Base-by-base conservation (phyloP, 2,329 filamentous ascomycete species). In the Sporothrix dimorphospora region DNA sequence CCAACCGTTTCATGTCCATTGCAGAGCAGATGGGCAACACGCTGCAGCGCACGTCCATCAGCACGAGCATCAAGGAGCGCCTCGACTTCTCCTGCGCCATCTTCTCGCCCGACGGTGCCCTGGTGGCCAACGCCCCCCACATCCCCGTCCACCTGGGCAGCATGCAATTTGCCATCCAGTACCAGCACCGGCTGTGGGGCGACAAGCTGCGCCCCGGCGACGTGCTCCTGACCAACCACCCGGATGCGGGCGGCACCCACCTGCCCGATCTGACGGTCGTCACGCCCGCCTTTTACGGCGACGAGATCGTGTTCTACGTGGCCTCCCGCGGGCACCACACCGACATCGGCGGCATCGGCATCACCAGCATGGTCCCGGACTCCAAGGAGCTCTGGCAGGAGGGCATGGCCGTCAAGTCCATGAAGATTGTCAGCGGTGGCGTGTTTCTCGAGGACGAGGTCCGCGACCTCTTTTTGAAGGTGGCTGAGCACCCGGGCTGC, bases 211-310 rank as follows among this genome's bases (percentile, higher is more conserved):
- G 92, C 77, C 90, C 87, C 72, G 93, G 93, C 30, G 93, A 96
- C 78, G 93, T 95, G 0, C 87, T 96, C 45, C 91, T 95, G 4
- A 92, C 92, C 0, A 96, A 96, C 76, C 93, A 95, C 77, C 93
- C 93, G 4, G 7, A 19, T n/a, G 16, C 4, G 21, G 71, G 71
- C 8, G 71, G 71, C 55, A 96, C 93, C 0, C 93, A 96, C 83
- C 82, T 96, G 24, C 92, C 92, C 0, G 92, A 96, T 78, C 92
- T 96, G 72, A 96, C 92, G 0, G 90, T 94, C 21, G 86, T 94
- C 69, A 94, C 92, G n/a, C 92, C 92, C 0, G 91, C 92, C 0
- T 95, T 95, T 21, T 89, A 89, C 73, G 78, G 79, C n/a, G 79
- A 90, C 70, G 87, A 91, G 21, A 94, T 95, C 72, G 85, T 94